Base-by-base conservation (phyloP, 2,329 filamentous ascomycete species). In the Hymenoscyphus occultus region DNA sequence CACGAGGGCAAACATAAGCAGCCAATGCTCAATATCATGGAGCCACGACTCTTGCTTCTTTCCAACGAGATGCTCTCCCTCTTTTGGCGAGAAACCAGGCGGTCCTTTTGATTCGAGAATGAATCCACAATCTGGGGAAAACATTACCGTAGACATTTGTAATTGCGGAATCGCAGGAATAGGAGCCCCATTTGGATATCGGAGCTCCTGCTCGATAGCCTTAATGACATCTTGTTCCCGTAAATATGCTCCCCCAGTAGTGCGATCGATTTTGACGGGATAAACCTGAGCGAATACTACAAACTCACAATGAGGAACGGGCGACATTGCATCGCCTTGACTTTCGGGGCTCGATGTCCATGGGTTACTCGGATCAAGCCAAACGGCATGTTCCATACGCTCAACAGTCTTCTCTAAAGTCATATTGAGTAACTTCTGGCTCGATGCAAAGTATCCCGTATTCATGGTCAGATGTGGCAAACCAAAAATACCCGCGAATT, bases 401-500 rank as follows among this genome's bases (percentile, higher is more conserved):
- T 84, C 77, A 2, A 97, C 86, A 0, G 86, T 84, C 61, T 85
- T 81, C 22, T 86, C 83, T 14, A 97, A 80, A 0, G 91, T 93
- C 69, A 84, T 81, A 72, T 94, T 91, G 42, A 98, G 81, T 16
- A 96, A 79, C 60, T 80, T 80, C 73, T 89, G 76, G 78, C 86
- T 82, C 67, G 84, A 82, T 73, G 79, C 75, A 73, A 83, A 87
- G 59, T 85, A 80, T 3, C 79, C 78, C 28, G 79, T 74, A 5
- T 83, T 84, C 16, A 91, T 84, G 0, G 90, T 82, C 61, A 99
- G 83, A 76, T 98, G 93, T 32, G 95, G 93, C 58, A 98, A 80
- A 2, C 89, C 90, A 76, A 96, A 96, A 64, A 98, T 89, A 56
- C 95, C 93, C n/a, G 90, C 87, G 73, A 95, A 95, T 80, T 96